phyloP scores from a whole-genome alignment of 257 asterid species.

The Solanum medicagineum region DNA sequence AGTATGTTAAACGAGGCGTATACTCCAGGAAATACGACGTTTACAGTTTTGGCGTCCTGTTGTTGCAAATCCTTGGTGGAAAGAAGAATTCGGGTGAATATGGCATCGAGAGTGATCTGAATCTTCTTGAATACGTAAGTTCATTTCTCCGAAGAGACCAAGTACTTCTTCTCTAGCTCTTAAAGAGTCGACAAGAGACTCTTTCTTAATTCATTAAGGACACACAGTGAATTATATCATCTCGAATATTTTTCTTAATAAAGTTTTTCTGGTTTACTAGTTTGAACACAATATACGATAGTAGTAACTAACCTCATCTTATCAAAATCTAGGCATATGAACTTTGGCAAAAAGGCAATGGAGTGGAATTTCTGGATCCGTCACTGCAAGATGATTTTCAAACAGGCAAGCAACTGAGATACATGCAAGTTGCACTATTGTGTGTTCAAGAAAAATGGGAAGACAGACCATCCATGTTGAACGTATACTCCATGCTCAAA shows the following conservation, averaged over 20 bases:
- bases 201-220: too few species aligned
- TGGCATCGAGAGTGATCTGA: constrained; percentile 10
- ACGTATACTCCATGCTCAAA: constrained; percentile 21
- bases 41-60: constrained; percentile 28
- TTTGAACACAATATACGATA: not conserved
- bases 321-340: constrained; percentile 22
- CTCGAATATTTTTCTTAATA: not conserved
- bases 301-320: not conserved
- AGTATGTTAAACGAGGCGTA: constrained; percentile 21
- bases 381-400: constrained; percentile 9
- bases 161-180: too few species aligned
- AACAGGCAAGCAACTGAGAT: constrained; percentile 10
- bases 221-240: too few species aligned
- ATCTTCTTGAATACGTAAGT: constrained; percentile 15
- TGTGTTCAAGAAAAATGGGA: constrained; percentile 25
- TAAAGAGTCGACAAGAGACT: too few species aligned
- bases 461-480: constrained; percentile 24
- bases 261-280: too few species aligned
- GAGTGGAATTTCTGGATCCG: constrained; percentile 17
- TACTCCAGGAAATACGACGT: constrained; percentile 31
- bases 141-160: not conserved
- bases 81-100: constrained; percentile 14
- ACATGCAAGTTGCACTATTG: constrained; percentile 22
- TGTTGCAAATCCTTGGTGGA: constrained; percentile 27
- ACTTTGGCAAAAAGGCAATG: constrained; percentile 11